Percentiles rank a stretch among this genome's conserved stretches.
Evolutionary conservation across 345 rosid species (phyloP).

Genomic region (Laguncularia racemosa): DNA sequence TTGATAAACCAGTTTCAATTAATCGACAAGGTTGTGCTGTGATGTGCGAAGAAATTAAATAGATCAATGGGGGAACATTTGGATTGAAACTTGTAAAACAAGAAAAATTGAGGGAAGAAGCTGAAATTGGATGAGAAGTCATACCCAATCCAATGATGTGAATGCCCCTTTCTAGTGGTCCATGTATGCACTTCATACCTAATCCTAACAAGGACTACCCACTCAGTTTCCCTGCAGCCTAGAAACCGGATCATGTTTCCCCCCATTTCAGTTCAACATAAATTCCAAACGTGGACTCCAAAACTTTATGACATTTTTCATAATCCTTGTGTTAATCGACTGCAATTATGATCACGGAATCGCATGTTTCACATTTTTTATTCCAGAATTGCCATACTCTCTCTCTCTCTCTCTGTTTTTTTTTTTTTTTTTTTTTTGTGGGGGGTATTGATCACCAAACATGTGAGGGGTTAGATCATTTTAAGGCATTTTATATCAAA

Average conservation of each 20-base stretch:
- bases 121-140: too few relatives aligned
- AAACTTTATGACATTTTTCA: not conserved
- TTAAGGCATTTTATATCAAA: too few relatives aligned
- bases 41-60: too few relatives aligned
- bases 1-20: too few relatives aligned
- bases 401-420: too few relatives aligned
- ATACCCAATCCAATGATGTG: too few relatives aligned
- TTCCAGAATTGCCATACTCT: not conserved
- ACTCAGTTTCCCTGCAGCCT: conserved; percentile 27
- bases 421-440: not conserved
- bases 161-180: not conserved
- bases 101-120: too few relatives aligned
- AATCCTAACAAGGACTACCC: conserved; percentile 2
- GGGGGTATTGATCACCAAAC: not conserved
- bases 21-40: too few relatives aligned
- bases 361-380: too few relatives aligned
- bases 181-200: conserved; percentile 1
- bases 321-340: not conserved
- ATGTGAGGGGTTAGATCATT: not conserved
- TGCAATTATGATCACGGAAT: too few relatives aligned
- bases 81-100: too few relatives aligned
- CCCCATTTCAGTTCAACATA: not conserved
- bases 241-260: conserved; percentile 30
- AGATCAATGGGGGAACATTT: too few relatives aligned
- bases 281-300: not conserved